phyloP scores from a whole-genome alignment of 2,329 filamentous ascomycete genomes.

The Apiospora aurea region DNA sequence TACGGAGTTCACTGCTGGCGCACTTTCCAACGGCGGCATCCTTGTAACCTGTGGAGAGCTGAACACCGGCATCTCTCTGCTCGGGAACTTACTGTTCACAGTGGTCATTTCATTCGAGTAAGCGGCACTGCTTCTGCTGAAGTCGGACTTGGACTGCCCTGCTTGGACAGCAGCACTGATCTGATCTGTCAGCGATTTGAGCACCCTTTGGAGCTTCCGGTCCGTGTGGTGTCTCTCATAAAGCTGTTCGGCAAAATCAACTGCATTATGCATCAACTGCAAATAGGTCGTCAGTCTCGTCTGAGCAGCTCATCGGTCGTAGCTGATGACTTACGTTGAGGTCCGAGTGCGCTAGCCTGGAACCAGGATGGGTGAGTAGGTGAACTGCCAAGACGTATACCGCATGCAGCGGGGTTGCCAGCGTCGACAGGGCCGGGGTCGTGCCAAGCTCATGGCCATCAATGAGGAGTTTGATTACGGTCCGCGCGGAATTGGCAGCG shows the following conservation, averaged over 20 bases:
- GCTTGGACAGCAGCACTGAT: conserved; percentile 9
- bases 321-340: conserved; percentile 22
- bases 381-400: conserved; percentile 26
- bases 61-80: not conserved
- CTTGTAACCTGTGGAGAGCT: not conserved
- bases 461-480: conserved; percentile 26
- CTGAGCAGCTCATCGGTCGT: not conserved
- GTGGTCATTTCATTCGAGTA: not conserved
- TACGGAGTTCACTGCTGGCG: not conserved
- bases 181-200: conserved; percentile 13
- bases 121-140: conserved; percentile 1
- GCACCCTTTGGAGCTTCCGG: conserved; percentile 21
- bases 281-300: not conserved
- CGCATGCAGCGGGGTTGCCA: conserved; percentile 25
- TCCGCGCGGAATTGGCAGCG: conserved; percentile 24
- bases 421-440: conserved; percentile 18
- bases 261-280: conserved; percentile 27
- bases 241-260: conserved; percentile 26
- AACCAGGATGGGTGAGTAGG: conserved; percentile 25
- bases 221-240: conserved; percentile 18
- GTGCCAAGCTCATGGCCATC: conserved; percentile 25
- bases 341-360: conserved; percentile 26
- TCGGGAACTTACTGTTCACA: not conserved
- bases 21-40: not conserved
- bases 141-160: conserved; percentile 1